Evolutionary conservation across 805 yeast species (phyloP).

Genomic region (Myxozyma mucilagina): DNA sequence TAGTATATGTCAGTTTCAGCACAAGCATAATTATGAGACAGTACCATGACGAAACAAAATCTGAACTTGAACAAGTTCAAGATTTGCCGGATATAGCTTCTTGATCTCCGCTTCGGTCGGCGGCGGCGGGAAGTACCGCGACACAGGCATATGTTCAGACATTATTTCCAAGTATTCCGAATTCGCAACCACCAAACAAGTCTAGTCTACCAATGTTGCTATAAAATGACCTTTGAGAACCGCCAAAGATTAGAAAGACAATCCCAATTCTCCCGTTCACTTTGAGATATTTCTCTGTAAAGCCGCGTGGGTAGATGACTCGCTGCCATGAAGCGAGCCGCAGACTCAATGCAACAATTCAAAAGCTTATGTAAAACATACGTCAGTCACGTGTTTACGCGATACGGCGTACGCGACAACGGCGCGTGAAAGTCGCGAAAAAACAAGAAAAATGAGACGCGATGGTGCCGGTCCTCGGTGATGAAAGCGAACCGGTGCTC

Average conservation of each 20-base stretch:
- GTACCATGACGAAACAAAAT: slow-evolving; percentile 27
- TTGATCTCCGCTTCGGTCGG: slow-evolving; percentile 21
- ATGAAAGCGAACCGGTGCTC: slow-evolving; percentile 5
- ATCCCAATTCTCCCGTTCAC: too few species aligned
- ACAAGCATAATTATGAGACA: background rate
- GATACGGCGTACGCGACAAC: background rate
- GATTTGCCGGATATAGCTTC: slow-evolving; percentile 24
- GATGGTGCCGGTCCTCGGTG: background rate
- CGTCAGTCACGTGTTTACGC: background rate
- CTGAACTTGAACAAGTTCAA: slow-evolving; percentile 29
- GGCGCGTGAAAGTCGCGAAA: too few species aligned
- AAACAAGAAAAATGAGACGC: too few species aligned
- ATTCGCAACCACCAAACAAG: background rate
- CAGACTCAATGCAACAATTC: too few species aligned
- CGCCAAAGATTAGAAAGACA: too few species aligned
- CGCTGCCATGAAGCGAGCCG: background rate
- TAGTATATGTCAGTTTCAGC: background rate
- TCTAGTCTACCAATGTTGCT: background rate
- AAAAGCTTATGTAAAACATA: background rate
- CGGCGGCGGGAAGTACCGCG: slow-evolving; percentile 18
- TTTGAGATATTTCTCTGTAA: too few species aligned
- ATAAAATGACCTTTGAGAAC: too few species aligned
- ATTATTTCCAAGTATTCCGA: background rate
- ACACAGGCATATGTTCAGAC: slow-evolving; percentile 15
- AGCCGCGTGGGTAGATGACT: background rate